Base-by-base conservation (phyloP, 345 rosid species). In the Pistacia vera region DNA sequence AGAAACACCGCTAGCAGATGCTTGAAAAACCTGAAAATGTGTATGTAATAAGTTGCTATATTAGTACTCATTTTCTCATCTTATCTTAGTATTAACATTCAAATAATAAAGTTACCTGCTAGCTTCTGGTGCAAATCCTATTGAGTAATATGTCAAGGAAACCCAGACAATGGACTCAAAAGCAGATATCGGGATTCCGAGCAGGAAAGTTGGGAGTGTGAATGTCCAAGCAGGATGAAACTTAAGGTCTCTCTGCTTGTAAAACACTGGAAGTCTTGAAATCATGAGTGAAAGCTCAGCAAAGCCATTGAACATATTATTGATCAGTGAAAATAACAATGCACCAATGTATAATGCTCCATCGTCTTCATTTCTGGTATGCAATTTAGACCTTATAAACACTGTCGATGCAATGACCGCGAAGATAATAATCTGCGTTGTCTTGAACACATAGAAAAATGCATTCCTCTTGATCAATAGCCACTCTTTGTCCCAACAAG, bases 211-310 rank as follows among this genome's bases (percentile, higher is more conserved):
- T 11, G 98, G 95, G 20, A 96, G 78, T 8, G 93, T 89, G 76
- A 87, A 93, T 35, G 97, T 82, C 98, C 99, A 96, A 1, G 90
- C 77, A 17, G 99, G 99, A 49, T 96, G 90, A 60, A 92, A 91
- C 63, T 88, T 77, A 55, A 93, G 94, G 69, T 96, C 98, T 56
- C 98, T 87, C 60, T 96, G 99, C 90, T 96, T 93, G 86, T 88
- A 94, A 55, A 93, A 92, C 74, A 93, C 97, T 2, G 97, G 94
- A 79, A 96, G 95, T 72, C 98, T 89, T 48, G 44, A 72, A 56
- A 96, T 88, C 81, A 83, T 88, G 79, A 92, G 14, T 7, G 98
- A 11, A 8, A 96, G 92, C 90, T 93, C 99, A 0, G 97, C 67
- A 54, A 92, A 88, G 16, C 99, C 98, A 79, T 94, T 91, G 80